These are phyloP conservation scores for Calamus simplicifolius DNA, from an alignment of 176 grass and related monocot genomes.

Conservation along the genomic window DNA sequence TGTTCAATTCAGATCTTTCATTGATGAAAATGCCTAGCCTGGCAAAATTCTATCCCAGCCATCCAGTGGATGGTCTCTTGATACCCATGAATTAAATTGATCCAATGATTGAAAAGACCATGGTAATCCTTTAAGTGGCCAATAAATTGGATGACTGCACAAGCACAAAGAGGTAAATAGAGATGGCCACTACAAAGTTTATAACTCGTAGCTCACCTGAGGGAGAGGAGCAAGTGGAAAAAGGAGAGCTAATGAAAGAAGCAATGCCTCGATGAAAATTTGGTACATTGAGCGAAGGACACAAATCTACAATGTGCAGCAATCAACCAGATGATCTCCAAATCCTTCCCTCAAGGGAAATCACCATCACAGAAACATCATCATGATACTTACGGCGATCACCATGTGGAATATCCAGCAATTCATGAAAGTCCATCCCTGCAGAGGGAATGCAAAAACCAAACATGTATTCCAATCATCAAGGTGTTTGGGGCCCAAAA, in stretches of 20 bases:
- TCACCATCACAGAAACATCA: conserved; percentile 15
- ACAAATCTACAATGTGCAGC: conserved; percentile 19
- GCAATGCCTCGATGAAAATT: conserved; percentile 23
- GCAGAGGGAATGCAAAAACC: conserved; percentile 7
- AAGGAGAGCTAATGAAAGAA: conserved; percentile 17
- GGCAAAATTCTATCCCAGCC: too few relatives aligned
- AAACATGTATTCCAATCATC: background rate
- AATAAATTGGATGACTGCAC: too few relatives aligned
- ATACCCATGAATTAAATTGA: too few relatives aligned
- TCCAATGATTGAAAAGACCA: too few relatives aligned
- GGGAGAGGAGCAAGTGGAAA: conserved; percentile 22
- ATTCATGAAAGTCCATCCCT: conserved; percentile 17
- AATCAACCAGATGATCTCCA: conserved; percentile 39
- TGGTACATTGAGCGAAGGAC: conserved; percentile 27
- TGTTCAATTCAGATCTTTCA: too few relatives aligned
- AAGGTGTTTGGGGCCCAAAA: background rate
- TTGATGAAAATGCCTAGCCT: too few relatives aligned
- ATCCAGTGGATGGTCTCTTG: too few relatives aligned
- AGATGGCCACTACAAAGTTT: background rate
- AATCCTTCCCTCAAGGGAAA: conserved; percentile 15
- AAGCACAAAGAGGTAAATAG: too few relatives aligned
- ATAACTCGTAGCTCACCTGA: conserved; percentile 3
- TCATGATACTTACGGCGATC: conserved; percentile 14
- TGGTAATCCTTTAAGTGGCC: too few relatives aligned
- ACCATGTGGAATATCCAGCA: conserved; percentile 15